Evolutionary conservation across 1,284 basidiomycete species (phyloP).

Genomic region (Vanrija pseudolonga): DNA sequence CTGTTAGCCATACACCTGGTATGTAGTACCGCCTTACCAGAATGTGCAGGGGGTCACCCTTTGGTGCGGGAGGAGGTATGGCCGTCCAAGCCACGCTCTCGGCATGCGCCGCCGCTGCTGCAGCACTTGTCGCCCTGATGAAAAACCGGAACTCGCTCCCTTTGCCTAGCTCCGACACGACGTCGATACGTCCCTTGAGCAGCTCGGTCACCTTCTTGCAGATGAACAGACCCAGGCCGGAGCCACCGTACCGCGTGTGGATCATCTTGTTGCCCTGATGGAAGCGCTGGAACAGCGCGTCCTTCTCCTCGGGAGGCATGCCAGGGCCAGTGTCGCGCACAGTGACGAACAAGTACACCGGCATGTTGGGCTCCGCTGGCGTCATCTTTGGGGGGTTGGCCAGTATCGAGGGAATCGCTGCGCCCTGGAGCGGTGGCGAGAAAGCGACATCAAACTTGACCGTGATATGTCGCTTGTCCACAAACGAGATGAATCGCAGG

Average conservation of each 20-base stretch:
- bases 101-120: background rate
- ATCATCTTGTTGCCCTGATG: constrained; percentile 46
- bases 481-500: constrained; percentile 26
- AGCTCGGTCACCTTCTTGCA: constrained; percentile 44
- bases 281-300: constrained; percentile 43
- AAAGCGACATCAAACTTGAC: constrained; percentile 29
- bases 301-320: constrained; percentile 36
- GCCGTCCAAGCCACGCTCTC: too few species aligned
- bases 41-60: too few species aligned
- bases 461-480: constrained; percentile 20
- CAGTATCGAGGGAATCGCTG: background rate
- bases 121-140: constrained; percentile 32
- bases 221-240: constrained; percentile 47
- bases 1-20: too few species aligned
- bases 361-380: constrained; percentile 20
- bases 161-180: constrained; percentile 33
- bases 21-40: too few species aligned
- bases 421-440: constrained; percentile 12
- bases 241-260: constrained; percentile 47
- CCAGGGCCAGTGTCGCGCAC: constrained; percentile 49
- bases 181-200: constrained; percentile 43
- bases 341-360: constrained; percentile 39
- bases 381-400: background rate
- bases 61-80: background rate
- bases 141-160: constrained; percentile 49